phyloP scores from a whole-genome alignment of 2,329 filamentous ascomycete species.

The Venturia asperata region DNA sequence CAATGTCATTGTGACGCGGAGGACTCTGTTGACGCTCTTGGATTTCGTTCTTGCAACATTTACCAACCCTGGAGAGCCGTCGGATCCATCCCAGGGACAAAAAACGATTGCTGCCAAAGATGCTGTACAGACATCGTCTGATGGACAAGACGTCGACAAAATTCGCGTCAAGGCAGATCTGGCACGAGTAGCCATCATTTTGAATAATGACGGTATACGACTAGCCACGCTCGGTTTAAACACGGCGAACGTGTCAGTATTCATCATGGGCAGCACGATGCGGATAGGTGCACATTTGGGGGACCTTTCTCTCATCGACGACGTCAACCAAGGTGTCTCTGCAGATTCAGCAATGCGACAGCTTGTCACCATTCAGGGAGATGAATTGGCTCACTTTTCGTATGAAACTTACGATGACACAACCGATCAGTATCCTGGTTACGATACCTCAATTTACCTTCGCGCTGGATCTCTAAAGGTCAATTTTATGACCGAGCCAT shows the following conservation, averaged over 20 bases:
- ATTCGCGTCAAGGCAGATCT: constrained; percentile 91
- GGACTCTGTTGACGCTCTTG: constrained; percentile 81
- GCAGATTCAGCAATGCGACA: constrained; percentile 74
- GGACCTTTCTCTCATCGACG: constrained; percentile 81
- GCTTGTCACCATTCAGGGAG: constrained; percentile 87
- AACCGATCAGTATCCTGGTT: constrained; percentile 74
- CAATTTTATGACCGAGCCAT: constrained; percentile 95
- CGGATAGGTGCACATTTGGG: constrained; percentile 79
- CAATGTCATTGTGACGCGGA: constrained; percentile 88
- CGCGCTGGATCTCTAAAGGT: constrained; percentile 92
- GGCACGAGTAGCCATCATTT: constrained; percentile 84
- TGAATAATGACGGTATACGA: constrained; percentile 96
- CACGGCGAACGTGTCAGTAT: constrained; percentile 84
- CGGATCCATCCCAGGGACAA: constrained; percentile 28
- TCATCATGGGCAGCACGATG: constrained; percentile 80
- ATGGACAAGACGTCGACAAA: constrained; percentile 53
- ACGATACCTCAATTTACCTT: constrained; percentile 85
- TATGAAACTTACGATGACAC: constrained; percentile 89
- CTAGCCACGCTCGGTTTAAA: constrained; percentile 88
- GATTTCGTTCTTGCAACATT: constrained; percentile 96
- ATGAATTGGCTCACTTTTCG: constrained; percentile 92
- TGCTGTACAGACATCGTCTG: constrained; percentile 31
- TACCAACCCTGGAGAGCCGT: constrained; percentile 54
- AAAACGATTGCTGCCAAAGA: constrained; percentile 28
- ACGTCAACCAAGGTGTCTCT: constrained; percentile 84